Base-by-base conservation (phyloP, 2,329 filamentous ascomycete species). In the Pestalotiopsis sp. region DNA sequence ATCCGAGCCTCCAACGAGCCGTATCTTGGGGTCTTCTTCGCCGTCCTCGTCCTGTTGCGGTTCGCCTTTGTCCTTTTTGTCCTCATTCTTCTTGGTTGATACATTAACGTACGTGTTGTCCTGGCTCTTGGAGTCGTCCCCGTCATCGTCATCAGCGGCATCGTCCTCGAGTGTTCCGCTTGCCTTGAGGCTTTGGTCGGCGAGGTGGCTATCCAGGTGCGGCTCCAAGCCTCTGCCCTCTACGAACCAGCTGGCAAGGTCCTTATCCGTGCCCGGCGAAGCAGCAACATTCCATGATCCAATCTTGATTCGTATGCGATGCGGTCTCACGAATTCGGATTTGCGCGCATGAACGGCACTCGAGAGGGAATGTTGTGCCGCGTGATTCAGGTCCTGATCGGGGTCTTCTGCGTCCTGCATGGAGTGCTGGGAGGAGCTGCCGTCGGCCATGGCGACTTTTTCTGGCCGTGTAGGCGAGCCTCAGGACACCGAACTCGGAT, bases 221-320 rank as follows among this genome's bases (percentile, higher is more conserved):
- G 90, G 85, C 67, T 92, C 89, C 7, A 95, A 81, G 5, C 92
- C 93, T 75, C 92, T 88, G 17, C 92, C 93, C 12, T 90, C 85
- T 7, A 97, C 87, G 78, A 99, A 98, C 96, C 96, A 99, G 39
- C 88, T 89, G 7, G 90, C 92, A 4, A 99, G 83, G 77, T 98
- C 96, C 73, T 93, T 93, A 79, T 97, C 94, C 0, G 94, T 94
- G 27, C 93, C 94, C 13, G 93, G 90, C 72, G 92, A 91, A 1
- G 92, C 91, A 3, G 94, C 96, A 17, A 97, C 93, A 80, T 99
- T 99, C 96, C 96, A 99, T 0, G 93, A 92, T 57, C 95, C 96
- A 65, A 99, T 87, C 81, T 98, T 98, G 79, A 99, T 88, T 72
- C 91, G 91, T 73, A 97, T 89, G 64, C 87, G 87, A 77, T 91